These are phyloP conservation scores for Moesziomyces globuligerus DNA, from an alignment of 1,284 basidiomycete genomes.

Conservation along the genomic window DNA sequence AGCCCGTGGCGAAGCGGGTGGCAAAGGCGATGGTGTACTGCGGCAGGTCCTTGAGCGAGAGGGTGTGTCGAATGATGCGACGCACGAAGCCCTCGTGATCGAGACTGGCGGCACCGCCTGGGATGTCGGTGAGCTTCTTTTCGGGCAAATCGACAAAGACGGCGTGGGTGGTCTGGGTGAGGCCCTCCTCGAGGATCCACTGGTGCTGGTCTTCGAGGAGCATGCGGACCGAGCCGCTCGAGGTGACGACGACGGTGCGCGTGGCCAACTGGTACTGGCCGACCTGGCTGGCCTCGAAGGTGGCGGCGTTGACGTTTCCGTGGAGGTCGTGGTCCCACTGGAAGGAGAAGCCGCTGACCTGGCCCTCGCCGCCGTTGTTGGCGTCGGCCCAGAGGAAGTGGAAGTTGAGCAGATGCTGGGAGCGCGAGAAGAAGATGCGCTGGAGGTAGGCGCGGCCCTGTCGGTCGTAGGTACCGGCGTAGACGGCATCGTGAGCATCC, in stretches of 20 bases:
- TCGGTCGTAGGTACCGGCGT: conserved; percentile 73
- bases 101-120: conserved; percentile 38
- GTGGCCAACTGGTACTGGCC: conserved; percentile 69
- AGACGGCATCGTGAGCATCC: conserved; percentile 63
- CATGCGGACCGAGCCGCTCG: conserved; percentile 81
- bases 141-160: conserved; percentile 83
- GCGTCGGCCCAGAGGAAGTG: conserved; percentile 75
- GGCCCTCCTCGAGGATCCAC: conserved; percentile 86
- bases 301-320: conserved; percentile 73
- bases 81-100: conserved; percentile 73
- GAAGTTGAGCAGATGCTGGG: conserved; percentile 68
- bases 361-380: conserved; percentile 71
- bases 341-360: conserved; percentile 76
- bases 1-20: conserved; percentile 78
- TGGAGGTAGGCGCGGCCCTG: conserved; percentile 75
- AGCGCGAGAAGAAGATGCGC: conserved; percentile 73
- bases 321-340: conserved; percentile 78
- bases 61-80: conserved; percentile 58
- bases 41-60: conserved; percentile 75
- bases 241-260: conserved; percentile 76
- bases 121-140: conserved; percentile 68
- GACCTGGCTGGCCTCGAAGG: conserved; percentile 72
- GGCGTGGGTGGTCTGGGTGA: conserved; percentile 73
- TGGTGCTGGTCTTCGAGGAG: conserved; percentile 75
- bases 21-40: conserved; percentile 76